phyloP scores from a whole-genome alignment of 352 stramenopile species.

The Globisporangium alternatum region DNA sequence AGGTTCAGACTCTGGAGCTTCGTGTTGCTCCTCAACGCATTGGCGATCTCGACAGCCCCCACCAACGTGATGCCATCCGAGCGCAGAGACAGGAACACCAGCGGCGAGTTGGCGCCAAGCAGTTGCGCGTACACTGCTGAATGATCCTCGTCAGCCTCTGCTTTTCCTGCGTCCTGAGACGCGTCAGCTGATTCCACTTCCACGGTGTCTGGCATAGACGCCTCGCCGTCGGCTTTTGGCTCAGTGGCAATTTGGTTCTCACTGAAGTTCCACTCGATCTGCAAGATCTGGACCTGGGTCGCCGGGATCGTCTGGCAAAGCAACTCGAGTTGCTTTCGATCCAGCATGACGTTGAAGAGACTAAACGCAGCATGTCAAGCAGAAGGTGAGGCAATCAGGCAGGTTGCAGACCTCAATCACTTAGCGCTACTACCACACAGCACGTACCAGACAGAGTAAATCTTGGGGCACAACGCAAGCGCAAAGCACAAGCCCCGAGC shows the following conservation, averaged over 20 bases:
- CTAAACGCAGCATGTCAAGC: slow-evolving; percentile 18
- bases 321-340: slow-evolving; percentile 42
- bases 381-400: not conserved
- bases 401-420: too few relatives aligned
- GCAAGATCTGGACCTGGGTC: slow-evolving; percentile 48
- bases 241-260: not conserved
- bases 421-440: not conserved
- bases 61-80: slow-evolving; percentile 44
- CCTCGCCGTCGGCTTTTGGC: not conserved
- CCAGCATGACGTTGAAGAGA: slow-evolving; percentile 62
- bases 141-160: not conserved
- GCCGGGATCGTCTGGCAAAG: slow-evolving; percentile 49
- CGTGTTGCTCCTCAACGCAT: slow-evolving; percentile 37
- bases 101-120: slow-evolving; percentile 29
- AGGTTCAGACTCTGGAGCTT: slow-evolving; percentile 64
- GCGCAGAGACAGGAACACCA: slow-evolving; percentile 64
- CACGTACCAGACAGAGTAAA: slow-evolving; percentile 56
- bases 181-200: slow-evolving; percentile 10
- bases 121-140: slow-evolving; percentile 37
- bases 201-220: not conserved
- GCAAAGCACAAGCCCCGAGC: slow-evolving; percentile 54
- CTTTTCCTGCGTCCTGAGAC: not conserved
- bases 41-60: slow-evolving; percentile 39
- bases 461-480: slow-evolving; percentile 35
- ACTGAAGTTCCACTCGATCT: slow-evolving; percentile 67